Percentiles rank a stretch among this genome's conserved stretches.
Evolutionary conservation across 1,284 basidiomycete species (phyloP).

Genomic region (Cutaneotrichosporon daszewskae): DNA sequence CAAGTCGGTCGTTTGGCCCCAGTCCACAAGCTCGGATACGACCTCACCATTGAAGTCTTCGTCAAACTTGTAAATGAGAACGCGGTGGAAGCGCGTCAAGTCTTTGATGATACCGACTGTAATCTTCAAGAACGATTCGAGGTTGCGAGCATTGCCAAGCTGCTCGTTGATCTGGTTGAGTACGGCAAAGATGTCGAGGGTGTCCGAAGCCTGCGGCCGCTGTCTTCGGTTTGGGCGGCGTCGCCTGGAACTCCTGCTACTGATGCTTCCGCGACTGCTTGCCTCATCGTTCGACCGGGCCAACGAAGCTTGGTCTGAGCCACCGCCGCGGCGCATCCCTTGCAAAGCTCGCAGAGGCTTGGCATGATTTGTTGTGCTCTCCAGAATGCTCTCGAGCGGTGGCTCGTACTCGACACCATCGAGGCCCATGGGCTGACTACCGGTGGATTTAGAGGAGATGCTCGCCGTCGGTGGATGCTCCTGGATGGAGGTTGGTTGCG

Average conservation of each 20-base stretch:
- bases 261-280: not conserved
- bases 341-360: conserved; percentile 70
- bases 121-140: conserved; percentile 69
- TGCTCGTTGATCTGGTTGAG: conserved; percentile 82
- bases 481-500: not conserved
- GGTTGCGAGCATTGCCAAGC: conserved; percentile 62
- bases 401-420: conserved; percentile 46
- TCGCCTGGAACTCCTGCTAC: not conserved
- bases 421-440: conserved; percentile 22
- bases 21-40: conserved; percentile 77
- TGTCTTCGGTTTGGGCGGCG: conserved; percentile 10
- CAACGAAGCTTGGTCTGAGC: too few relatives aligned
- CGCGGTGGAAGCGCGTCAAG: conserved; percentile 74
- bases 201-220: conserved; percentile 47
- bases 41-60: conserved; percentile 58
- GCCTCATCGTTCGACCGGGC: conserved; percentile 10
- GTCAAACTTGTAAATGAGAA: conserved; percentile 74
- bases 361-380: conserved; percentile 67
- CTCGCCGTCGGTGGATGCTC: not conserved
- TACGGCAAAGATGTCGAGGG: conserved; percentile 73
- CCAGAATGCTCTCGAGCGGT: conserved; percentile 59
- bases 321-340: conserved; percentile 56
- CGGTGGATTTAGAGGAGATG: not conserved
- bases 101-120: conserved; percentile 76
- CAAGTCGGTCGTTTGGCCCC: conserved; percentile 70